phyloP scores from a whole-genome alignment of 441 rosid genomes.

The Adansonia gregorii region DNA sequence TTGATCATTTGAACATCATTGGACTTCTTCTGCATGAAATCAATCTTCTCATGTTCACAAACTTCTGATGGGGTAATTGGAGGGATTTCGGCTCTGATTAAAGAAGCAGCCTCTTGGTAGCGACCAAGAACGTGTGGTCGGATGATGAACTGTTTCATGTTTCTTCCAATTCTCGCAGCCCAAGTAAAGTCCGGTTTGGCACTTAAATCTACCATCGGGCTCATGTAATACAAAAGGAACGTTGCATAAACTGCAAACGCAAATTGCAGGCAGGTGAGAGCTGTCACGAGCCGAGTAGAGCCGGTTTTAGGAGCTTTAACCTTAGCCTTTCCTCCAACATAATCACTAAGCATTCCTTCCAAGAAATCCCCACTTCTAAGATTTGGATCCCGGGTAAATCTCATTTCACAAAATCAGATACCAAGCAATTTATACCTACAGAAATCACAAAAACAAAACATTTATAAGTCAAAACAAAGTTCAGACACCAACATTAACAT shows the following conservation, averaged over 20 bases:
- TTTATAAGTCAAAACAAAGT: conserved; percentile 24
- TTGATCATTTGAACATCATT: conserved; percentile 74
- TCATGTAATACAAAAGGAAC: conserved; percentile 83
- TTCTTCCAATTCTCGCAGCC: conserved; percentile 80
- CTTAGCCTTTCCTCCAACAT: conserved; percentile 57
- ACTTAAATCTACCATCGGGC: conserved; percentile 75
- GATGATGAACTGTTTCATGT: conserved; percentile 73
- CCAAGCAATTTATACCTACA: conserved; percentile 26
- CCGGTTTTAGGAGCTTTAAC: conserved; percentile 40
- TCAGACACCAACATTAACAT: background rate
- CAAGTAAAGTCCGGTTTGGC: conserved; percentile 83
- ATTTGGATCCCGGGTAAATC: conserved; percentile 55
- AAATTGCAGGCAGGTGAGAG: conserved; percentile 81
- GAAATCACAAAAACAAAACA: background rate
- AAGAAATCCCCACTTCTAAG: conserved; percentile 67
- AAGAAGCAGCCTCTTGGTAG: conserved; percentile 64
- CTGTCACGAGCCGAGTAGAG: conserved; percentile 67
- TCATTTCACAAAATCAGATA: conserved; percentile 49
- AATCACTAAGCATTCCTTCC: conserved; percentile 77
- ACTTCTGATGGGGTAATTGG: conserved; percentile 52
- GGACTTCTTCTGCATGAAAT: conserved; percentile 88
- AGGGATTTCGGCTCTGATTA: conserved; percentile 40
- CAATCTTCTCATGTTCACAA: conserved; percentile 88
- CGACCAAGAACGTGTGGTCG: conserved; percentile 66
- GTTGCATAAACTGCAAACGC: conserved; percentile 93